Evolutionary conservation across 1,284 basidiomycete genomes (phyloP).

Genomic region (Marasmius oreades): DNA sequence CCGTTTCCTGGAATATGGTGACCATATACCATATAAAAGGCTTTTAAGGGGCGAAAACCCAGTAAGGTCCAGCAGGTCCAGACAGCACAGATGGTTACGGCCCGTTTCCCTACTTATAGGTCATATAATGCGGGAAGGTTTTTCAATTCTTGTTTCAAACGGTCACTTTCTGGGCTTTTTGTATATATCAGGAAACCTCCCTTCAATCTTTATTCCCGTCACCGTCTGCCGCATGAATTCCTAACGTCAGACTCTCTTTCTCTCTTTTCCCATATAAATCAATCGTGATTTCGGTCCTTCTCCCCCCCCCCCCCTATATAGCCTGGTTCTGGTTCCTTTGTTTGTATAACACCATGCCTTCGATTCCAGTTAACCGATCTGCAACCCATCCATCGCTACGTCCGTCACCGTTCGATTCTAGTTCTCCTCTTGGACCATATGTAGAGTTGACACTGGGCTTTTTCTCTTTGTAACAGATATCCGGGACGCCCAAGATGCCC

Average conservation of each 20-base stretch:
- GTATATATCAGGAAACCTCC: conserved; percentile 13
- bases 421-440: too few species aligned
- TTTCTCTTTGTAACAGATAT: conserved; percentile 53
- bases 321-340: background rate
- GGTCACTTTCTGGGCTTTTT: conserved; percentile 1
- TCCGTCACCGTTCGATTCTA: conserved; percentile 33
- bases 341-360: conserved; percentile 3
- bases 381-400: conserved; percentile 59
- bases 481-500: conserved; percentile 65
- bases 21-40: background rate
- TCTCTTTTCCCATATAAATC: conserved; percentile 8
- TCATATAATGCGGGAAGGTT: conserved; percentile 1
- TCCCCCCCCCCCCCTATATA: background rate
- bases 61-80: background rate
- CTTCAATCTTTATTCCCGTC: conserved; percentile 14
- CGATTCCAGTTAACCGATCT: conserved; percentile 3
- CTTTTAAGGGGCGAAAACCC: conserved; percentile 7
- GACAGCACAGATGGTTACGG: background rate
- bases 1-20: conserved; percentile 1
- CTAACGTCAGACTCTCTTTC: background rate
- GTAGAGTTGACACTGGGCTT: too few species aligned
- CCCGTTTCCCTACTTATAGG: background rate
- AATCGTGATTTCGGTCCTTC: conserved; percentile 1
- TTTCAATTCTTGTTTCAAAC: background rate
- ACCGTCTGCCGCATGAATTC: conserved; percentile 13